Evolutionary conservation across 2,329 filamentous ascomycete genomes (phyloP).

Genomic region (Parastagonospora nodorum): DNA sequence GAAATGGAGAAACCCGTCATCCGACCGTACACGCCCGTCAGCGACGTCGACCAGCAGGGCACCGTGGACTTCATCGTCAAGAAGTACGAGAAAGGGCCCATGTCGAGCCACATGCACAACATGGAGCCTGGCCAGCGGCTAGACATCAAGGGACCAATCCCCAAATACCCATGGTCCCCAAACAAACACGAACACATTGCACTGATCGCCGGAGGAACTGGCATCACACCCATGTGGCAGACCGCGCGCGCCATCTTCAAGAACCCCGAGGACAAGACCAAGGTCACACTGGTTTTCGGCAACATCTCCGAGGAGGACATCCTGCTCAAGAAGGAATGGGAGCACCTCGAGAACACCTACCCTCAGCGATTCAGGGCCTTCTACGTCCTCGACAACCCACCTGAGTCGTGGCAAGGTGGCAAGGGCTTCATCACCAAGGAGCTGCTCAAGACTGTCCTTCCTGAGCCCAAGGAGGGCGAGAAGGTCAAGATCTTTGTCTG

Average conservation of each 20-base stretch:
- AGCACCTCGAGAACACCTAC: slow-evolving; percentile 90
- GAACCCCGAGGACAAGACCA: slow-evolving; percentile 95
- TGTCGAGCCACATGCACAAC: slow-evolving; percentile 87
- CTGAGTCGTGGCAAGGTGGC: slow-evolving; percentile 74
- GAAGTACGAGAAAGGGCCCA: slow-evolving; percentile 85
- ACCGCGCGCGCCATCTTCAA: slow-evolving; percentile 89
- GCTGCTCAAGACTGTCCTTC: slow-evolving; percentile 90
- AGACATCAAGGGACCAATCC: slow-evolving; percentile 92
- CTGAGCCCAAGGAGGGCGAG: slow-evolving; percentile 80
- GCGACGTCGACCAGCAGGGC: slow-evolving; percentile 80
- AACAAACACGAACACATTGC: slow-evolving; percentile 94
- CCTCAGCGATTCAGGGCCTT: slow-evolving; percentile 94
- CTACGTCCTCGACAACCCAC: slow-evolving; percentile 87
- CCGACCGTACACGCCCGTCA: slow-evolving; percentile 90
- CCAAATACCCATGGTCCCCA: slow-evolving; percentile 85
- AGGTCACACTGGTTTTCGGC: slow-evolving; percentile 93
- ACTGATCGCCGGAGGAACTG: slow-evolving; percentile 90
- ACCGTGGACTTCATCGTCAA: slow-evolving; percentile 91
- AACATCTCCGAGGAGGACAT: slow-evolving; percentile 92
- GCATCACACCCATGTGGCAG: slow-evolving; percentile 98
- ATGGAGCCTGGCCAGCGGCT: slow-evolving; percentile 82
- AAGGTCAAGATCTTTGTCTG: slow-evolving; percentile 98
- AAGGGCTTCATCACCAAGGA: slow-evolving; percentile 89
- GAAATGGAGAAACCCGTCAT: slow-evolving; percentile 84
- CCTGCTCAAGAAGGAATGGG: slow-evolving; percentile 82